These are phyloP conservation scores for Trametes hirsuta DNA, from an alignment of 1,284 basidiomycete species.

Conservation along the genomic window DNA sequence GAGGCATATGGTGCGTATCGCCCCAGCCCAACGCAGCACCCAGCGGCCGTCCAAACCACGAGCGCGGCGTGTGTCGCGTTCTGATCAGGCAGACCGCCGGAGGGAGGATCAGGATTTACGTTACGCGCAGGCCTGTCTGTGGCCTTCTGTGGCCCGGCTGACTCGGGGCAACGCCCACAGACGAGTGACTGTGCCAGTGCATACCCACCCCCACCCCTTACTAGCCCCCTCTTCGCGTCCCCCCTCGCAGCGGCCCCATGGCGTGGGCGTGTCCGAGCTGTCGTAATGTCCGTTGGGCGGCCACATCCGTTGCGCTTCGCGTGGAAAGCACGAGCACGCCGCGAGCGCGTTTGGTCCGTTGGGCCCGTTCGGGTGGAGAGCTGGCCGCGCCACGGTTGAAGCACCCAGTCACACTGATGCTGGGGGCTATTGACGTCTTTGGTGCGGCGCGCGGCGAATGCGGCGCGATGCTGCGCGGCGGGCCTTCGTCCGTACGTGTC, in stretches of 20 bases:
- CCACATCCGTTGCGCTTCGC: conserved; percentile 8
- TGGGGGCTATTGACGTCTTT: conserved; percentile 11
- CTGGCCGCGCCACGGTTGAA: conserved; percentile 7
- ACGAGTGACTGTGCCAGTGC: no score
- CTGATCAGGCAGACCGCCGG: conserved; percentile 4
- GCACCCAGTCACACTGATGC: conserved; percentile 7
- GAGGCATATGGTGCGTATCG: neutral
- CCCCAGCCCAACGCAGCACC: neutral
- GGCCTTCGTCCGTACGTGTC: conserved; percentile 1
- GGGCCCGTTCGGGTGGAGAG: neutral
- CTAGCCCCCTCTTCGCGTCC: neutral
- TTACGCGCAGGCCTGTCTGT: conserved; percentile 16
- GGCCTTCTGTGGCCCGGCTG: conserved; percentile 7
- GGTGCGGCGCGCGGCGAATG: neutral
- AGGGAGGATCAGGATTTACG: conserved; percentile 23
- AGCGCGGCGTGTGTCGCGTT: conserved; percentile 7
- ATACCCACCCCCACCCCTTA: no score
- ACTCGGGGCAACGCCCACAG: neutral
- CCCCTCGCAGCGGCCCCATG: conserved; percentile 13
- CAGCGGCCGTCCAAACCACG: conserved; percentile 15
- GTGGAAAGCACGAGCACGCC: conserved; percentile 10
- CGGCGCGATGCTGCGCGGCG: conserved; percentile 2
- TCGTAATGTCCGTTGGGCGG: conserved; percentile 21
- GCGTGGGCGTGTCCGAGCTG: conserved; percentile 15
- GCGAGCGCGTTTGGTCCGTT: neutral